phyloP scores from a whole-genome alignment of 1,139 yeast genomes.

The Entelexis sorbosivorans region DNA sequence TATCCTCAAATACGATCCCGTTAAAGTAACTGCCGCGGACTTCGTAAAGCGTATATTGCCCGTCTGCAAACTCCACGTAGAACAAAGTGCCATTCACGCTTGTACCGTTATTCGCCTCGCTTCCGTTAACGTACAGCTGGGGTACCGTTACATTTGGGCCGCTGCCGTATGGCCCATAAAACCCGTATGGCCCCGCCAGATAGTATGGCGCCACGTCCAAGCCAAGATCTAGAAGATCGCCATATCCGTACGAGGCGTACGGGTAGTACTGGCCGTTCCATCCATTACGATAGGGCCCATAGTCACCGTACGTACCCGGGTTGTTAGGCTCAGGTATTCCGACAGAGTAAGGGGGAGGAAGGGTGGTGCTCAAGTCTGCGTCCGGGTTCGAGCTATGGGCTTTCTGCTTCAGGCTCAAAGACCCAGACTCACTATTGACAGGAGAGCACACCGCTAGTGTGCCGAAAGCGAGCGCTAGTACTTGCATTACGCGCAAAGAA shows the following conservation, averaged over 20 bases:
- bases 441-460: too few relatives aligned
- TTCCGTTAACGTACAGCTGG: constrained; percentile 10
- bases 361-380: too few relatives aligned
- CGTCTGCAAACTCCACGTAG: background rate
- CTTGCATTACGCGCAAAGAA: too few relatives aligned
- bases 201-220: constrained; percentile 5
- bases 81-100: constrained; percentile 11
- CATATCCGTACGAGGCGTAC: constrained; percentile 12
- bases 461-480: too few relatives aligned
- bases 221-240: constrained; percentile 2
- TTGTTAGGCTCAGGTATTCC: constrained; percentile 7
- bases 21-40: background rate
- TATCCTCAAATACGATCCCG: background rate
- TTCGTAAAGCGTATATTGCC: constrained; percentile 1
- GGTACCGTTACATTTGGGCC: constrained; percentile 7
- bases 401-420: too few relatives aligned
- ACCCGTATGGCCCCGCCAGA: constrained; percentile 19
- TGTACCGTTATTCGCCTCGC: background rate
- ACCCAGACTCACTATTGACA: too few relatives aligned
- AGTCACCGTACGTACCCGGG: constrained; percentile 13
- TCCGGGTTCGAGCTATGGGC: too few relatives aligned
- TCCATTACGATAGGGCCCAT: constrained; percentile 6
- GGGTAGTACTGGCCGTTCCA: constrained; percentile 22
- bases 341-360: too few relatives aligned
- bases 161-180: constrained; percentile 12